Percentiles rank a stretch among this genome's conserved stretches.
These are phyloP conservation scores for Boletellus ananas DNA, from an alignment of 768 basidiomycete species.

Conservation along the genomic window DNA sequence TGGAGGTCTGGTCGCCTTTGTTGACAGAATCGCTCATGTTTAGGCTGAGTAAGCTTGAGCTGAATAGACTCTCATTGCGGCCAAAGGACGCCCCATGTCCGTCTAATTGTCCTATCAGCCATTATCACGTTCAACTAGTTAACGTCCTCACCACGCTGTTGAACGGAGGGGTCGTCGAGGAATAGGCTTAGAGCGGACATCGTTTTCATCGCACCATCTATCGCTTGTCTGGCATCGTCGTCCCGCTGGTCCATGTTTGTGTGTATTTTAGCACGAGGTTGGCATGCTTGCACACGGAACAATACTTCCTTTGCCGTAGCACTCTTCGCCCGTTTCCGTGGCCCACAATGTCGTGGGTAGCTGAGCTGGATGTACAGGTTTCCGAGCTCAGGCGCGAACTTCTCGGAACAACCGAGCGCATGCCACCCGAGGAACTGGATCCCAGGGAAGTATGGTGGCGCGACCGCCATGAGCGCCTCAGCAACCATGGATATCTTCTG, in stretches of 20 bases:
- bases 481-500: slow-evolving; percentile 5
- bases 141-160: slow-evolving; percentile 1
- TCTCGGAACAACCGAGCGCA: background rate
- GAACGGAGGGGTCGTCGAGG: background rate
- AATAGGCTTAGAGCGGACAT: slow-evolving; percentile 1
- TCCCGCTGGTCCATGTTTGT: slow-evolving; percentile 9
- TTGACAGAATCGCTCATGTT: background rate
- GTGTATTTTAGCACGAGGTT: slow-evolving; percentile 11
- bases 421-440: slow-evolving; percentile 7
- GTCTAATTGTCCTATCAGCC: background rate
- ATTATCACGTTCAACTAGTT: too few relatives aligned
- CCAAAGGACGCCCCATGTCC: background rate
- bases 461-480: slow-evolving; percentile 5
- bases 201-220: background rate
- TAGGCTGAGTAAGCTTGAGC: background rate
- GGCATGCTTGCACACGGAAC: too few relatives aligned
- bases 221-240: background rate
- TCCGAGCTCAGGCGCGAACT: background rate
- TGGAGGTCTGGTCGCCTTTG: background rate
- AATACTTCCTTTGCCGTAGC: too few relatives aligned
- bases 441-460: slow-evolving; percentile 12
- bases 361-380: background rate
- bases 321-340: too few relatives aligned
- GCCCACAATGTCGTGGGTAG: background rate
- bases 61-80: background rate